Percentiles rank a stretch among this genome's conserved stretches.
These are phyloP conservation scores for Leptographium procerum DNA, from an alignment of 2,329 filamentous ascomycete genomes.

Conservation along the genomic window DNA sequence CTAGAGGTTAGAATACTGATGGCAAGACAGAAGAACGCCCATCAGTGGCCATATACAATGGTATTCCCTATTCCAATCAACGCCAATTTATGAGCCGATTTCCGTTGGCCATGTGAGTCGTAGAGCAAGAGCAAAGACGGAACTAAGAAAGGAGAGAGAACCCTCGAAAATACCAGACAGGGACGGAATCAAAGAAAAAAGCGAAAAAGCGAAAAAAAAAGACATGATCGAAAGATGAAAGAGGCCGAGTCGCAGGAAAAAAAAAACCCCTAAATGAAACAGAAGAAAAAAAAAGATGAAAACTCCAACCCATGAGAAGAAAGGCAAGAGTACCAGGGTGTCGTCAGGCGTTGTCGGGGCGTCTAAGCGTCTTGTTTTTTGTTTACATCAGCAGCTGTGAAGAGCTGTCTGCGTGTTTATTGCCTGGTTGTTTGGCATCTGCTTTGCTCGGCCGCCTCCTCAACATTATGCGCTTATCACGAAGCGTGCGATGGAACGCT, in stretches of 20 bases:
- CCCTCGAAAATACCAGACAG: neutral
- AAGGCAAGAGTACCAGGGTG: too few species aligned
- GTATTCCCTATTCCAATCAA: neutral
- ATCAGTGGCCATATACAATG: neutral
- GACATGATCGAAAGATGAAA: neutral
- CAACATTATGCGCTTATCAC: too few species aligned
- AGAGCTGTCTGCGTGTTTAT: neutral
- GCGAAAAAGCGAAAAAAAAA: too few species aligned
- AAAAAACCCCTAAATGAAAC: constrained; percentile 2
- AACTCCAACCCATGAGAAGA: neutral
- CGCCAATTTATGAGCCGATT: constrained; percentile 1
- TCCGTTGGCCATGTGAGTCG: neutral
- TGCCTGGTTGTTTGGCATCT: neutral
- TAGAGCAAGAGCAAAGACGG: neutral
- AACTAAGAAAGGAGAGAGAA: neutral
- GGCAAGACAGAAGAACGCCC: neutral
- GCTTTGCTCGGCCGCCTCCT: neutral
- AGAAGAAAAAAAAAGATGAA: constrained; percentile 1
- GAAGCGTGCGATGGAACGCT: constrained; percentile 39
- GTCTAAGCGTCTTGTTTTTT: neutral
- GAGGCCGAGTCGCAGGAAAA: neutral
- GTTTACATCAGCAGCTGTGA: neutral
- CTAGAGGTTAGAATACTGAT: neutral
- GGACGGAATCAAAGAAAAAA: too few species aligned
- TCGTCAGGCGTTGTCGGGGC: neutral